These are phyloP conservation scores for Gossypium schwendimanii DNA, from an alignment of 441 rosid species.

Conservation along the genomic window DNA sequence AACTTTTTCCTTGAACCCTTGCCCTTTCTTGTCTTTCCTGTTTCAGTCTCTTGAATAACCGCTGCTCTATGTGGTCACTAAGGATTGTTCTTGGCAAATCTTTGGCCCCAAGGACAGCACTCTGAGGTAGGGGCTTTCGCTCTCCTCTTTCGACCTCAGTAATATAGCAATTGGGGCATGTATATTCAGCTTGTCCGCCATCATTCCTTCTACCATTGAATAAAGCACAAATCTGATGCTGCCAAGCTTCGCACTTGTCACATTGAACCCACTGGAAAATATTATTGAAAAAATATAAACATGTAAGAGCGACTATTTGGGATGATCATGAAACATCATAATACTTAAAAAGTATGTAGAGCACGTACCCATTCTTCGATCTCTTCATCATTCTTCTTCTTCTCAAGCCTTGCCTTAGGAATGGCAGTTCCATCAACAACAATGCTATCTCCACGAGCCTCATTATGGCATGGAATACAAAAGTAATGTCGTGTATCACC, in stretches of 20 bases:
- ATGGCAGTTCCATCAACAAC: constrained; percentile 67
- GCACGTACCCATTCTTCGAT: constrained; percentile 94
- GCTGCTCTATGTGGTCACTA: constrained; percentile 94
- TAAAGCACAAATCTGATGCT: constrained; percentile 96
- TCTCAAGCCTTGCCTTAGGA: constrained; percentile 79
- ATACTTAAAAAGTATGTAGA: constrained; percentile 7
- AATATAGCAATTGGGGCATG: constrained; percentile 96
- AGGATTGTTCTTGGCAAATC: constrained; percentile 91
- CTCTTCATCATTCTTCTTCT: constrained; percentile 99
- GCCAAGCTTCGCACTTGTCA: constrained; percentile 99
- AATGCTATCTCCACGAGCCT: constrained; percentile 87
- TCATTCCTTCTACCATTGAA: constrained; percentile 98
- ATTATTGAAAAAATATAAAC: constrained; percentile 18
- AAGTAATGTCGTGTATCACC: constrained; percentile 94
- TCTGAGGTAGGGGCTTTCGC: constrained; percentile 88
- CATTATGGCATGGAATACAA: constrained; percentile 96
- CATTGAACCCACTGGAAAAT: constrained; percentile 97
- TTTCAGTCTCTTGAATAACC: constrained; percentile 69
- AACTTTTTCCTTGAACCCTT: constrained; percentile 70
- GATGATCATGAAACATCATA: constrained; percentile 9
- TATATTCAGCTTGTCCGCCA: constrained; percentile 98
- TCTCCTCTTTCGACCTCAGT: constrained; percentile 82
- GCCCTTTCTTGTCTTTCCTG: constrained; percentile 90
- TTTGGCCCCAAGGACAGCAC: constrained; percentile 99
- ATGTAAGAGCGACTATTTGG: constrained; percentile 6